phyloP scores from a whole-genome alignment of 2,329 filamentous ascomycete species.

The Aspergillus latus region DNA sequence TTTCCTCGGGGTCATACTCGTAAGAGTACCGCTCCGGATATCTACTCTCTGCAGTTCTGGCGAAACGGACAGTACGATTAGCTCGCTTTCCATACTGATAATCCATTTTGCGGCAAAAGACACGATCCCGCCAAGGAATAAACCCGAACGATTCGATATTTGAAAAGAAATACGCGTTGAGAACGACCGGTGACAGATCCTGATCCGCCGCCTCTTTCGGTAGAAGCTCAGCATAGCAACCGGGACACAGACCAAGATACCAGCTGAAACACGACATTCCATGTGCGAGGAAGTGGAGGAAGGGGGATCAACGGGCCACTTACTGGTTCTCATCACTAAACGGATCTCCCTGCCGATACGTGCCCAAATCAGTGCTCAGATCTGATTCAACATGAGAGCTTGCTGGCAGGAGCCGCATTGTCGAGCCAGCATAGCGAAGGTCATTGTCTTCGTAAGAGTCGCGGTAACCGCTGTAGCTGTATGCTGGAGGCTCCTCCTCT shows the following conservation, averaged over 20 bases:
- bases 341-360: conserved; percentile 29
- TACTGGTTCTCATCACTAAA: conserved; percentile 16
- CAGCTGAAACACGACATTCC: conserved; percentile 16
- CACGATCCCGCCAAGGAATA: not conserved
- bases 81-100: not conserved
- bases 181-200: not conserved
- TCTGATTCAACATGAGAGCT: conserved; percentile 39
- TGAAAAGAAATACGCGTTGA: not conserved
- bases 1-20: conserved; percentile 22
- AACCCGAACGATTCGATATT: not conserved
- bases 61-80: conserved; percentile 15
- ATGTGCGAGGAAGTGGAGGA: conserved; percentile 16
- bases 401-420: conserved; percentile 48
- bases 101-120: not conserved
- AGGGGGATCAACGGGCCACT: conserved; percentile 15
- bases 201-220: not conserved
- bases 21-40: conserved; percentile 18
- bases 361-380: conserved; percentile 27
- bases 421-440: conserved; percentile 35
- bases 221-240: conserved; percentile 3
- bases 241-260: conserved; percentile 7
- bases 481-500: conserved; percentile 46
- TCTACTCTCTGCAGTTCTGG: conserved; percentile 15
- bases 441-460: conserved; percentile 29
- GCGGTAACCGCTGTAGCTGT: conserved; percentile 35